Percentiles rank a stretch among this genome's conserved stretches.
Evolutionary conservation across 805 yeast genomes (phyloP).

Genomic region (Suhomyces canberraensis): DNA sequence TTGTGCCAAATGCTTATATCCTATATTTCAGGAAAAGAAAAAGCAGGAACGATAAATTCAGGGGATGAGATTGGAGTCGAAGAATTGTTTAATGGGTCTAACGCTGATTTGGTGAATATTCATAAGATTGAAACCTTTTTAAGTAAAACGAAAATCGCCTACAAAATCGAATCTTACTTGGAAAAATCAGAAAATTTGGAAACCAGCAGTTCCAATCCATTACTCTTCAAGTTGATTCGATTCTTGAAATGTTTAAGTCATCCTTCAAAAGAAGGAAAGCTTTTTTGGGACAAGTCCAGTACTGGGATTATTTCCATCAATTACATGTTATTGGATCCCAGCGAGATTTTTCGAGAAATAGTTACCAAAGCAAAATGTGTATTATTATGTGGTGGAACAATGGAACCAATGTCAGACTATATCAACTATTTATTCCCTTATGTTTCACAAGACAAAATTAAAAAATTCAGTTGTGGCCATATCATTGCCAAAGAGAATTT

Average conservation of each 20-base stretch:
- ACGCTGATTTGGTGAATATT: slow-evolving; percentile 71
- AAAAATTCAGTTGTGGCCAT: slow-evolving; percentile 74
- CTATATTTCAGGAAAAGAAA: slow-evolving; percentile 37
- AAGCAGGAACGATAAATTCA: slow-evolving; percentile 31
- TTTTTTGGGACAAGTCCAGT: slow-evolving; percentile 53
- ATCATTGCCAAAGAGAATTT: slow-evolving; percentile 72
- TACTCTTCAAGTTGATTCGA: slow-evolving; percentile 60
- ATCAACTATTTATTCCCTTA: slow-evolving; percentile 63
- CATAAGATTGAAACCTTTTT: slow-evolving; percentile 65
- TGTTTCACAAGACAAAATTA: slow-evolving; percentile 34
- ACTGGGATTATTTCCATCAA: slow-evolving; percentile 41
- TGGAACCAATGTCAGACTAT: slow-evolving; percentile 84
- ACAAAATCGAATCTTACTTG: slow-evolving; percentile 74
- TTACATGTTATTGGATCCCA: slow-evolving; percentile 79
- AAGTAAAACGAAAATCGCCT: slow-evolving; percentile 69
- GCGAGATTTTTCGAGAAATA: slow-evolving; percentile 62
- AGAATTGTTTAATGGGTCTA: slow-evolving; percentile 54
- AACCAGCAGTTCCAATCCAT: slow-evolving; percentile 42
- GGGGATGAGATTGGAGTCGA: slow-evolving; percentile 53
- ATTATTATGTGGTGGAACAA: slow-evolving; percentile 89
- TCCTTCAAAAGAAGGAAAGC: slow-evolving; percentile 76
- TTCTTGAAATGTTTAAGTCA: slow-evolving; percentile 66
- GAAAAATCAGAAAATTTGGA: slow-evolving; percentile 21
- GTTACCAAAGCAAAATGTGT: slow-evolving; percentile 66
- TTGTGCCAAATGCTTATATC: slow-evolving; percentile 49